phyloP scores from a whole-genome alignment of 2,329 filamentous ascomycete genomes.

The Teratosphaeria viscida region DNA sequence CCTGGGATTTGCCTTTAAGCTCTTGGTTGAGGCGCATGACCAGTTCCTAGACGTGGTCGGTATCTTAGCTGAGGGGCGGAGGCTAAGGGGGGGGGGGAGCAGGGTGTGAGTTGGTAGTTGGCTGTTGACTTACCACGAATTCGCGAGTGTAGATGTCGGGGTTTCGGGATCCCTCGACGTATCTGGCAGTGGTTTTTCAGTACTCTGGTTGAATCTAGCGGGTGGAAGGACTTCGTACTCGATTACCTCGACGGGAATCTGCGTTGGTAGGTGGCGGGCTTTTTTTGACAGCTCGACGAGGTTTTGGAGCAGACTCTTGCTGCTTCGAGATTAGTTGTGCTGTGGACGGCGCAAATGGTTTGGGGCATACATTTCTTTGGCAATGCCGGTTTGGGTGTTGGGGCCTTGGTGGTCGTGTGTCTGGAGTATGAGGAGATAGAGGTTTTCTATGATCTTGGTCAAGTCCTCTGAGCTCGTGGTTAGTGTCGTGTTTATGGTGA shows the following conservation, averaged over 20 bases:
- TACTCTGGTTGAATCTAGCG: not conserved
- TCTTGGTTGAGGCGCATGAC: constrained; percentile 53
- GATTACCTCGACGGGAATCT: constrained; percentile 52
- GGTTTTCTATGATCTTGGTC: constrained; percentile 51
- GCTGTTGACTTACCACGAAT: constrained; percentile 35
- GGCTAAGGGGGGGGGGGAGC: too few relatives aligned
- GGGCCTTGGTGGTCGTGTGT: constrained; percentile 49
- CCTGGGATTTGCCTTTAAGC: constrained; percentile 50
- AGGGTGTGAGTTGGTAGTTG: not conserved
- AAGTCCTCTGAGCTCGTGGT: constrained; percentile 34
- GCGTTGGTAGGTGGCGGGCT: constrained; percentile 39
- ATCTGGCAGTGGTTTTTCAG: constrained; percentile 18
- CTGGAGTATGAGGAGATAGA: constrained; percentile 50
- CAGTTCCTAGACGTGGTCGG: constrained; percentile 31
- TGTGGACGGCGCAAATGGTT: constrained; percentile 3
- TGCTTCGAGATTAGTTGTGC: constrained; percentile 23
- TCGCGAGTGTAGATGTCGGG: constrained; percentile 58
- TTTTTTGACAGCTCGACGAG: constrained; percentile 43
- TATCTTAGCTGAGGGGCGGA: not conserved
- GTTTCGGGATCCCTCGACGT: constrained; percentile 53
- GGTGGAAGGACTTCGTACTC: constrained; percentile 22
- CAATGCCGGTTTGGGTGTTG: constrained; percentile 47
- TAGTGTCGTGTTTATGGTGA: constrained; percentile 2
- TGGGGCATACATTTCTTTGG: constrained; percentile 44
- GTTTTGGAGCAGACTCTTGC: constrained; percentile 40